phyloP scores from a whole-genome alignment of 345 rosid species.

The Citrus hindsii region DNA sequence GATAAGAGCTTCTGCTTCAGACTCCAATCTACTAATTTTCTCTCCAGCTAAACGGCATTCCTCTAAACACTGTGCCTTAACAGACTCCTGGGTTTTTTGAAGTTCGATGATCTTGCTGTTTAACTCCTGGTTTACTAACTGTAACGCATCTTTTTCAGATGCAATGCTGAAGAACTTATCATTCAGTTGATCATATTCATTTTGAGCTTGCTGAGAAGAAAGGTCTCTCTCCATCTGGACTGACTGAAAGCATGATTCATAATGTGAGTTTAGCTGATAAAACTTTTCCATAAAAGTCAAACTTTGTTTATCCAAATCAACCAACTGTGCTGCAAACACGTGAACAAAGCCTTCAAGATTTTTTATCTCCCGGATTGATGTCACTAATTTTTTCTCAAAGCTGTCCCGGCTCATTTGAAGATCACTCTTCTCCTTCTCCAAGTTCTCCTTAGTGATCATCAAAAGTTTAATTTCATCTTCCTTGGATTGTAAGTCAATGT shows the following conservation, averaged over 20 bases:
- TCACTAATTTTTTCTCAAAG: constrained; percentile 40
- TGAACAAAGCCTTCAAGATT: constrained; percentile 51
- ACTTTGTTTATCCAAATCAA: constrained; percentile 55
- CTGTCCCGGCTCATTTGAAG: constrained; percentile 49
- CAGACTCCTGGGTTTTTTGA: constrained; percentile 52
- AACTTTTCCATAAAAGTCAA: constrained; percentile 41
- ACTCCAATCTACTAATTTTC: constrained; percentile 54
- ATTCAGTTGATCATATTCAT: constrained; percentile 48
- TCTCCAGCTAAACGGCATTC: constrained; percentile 49
- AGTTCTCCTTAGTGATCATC: constrained; percentile 38
- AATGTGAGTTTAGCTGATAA: constrained; percentile 50
- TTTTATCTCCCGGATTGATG: constrained; percentile 47
- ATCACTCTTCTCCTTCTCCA: constrained; percentile 57
- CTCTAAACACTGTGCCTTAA: constrained; percentile 49
- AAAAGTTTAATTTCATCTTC: constrained; percentile 54
- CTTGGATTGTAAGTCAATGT: constrained; percentile 44
- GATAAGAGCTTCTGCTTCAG: constrained; percentile 57
- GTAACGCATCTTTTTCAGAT: constrained; percentile 53
- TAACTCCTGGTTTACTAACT: constrained; percentile 40
- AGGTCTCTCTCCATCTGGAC: constrained; percentile 49
- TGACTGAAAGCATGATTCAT: constrained; percentile 48
- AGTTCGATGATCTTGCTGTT: constrained; percentile 47
- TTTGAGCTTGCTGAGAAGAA: constrained; percentile 42
- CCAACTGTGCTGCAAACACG: constrained; percentile 44
- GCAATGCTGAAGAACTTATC: constrained; percentile 40